Evolutionary conservation across 75 land plant species (phyloP), one percentile per base, ranked within the genome.

Genomic region (Picea glauca): DNA sequence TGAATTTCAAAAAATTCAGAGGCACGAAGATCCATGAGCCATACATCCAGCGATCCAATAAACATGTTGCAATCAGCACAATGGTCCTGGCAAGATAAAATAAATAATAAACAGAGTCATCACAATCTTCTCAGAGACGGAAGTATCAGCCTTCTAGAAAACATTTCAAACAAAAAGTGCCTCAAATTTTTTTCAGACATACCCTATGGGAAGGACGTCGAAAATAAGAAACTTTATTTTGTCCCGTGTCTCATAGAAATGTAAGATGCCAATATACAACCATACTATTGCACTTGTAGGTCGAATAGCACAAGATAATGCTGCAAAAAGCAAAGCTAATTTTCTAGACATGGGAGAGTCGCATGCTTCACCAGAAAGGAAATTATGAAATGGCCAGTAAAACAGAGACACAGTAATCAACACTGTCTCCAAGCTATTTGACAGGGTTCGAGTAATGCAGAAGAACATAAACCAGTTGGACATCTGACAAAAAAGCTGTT

Each of bases 251-350:
- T 79, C 38, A 50, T 80, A 80, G 30, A 91, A 80, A 75, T 91
- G 91, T 62, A 86, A 76, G n/a, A 87, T 61, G 40, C 96, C 98
- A 80, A 98, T 78, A 83, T 93, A 98, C 38, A 98, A 5, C 99
- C 99, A 98, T 66, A 82, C 84, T 57, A 98, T 84, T 54, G 96
- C 98, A 90, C 94, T 93, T 75, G 99, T 98, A 57, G 99, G 99
- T 60, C 99, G 88, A 60, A 98, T 89, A 4, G 92, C 91, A 88
- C 98, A 98, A 72, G 98, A 82, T 50, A 97, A 32, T 72, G 92
- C 95, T 60, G 99, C 98, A 23, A 90, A 3, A 65, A 76, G 58
- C 76, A 98, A 77, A 73, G 85, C 98, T 64, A 87, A 72, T 82
- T 89, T 92, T 70, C 99, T 92, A 80, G 95, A 90, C 72, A 77